phyloP scores from a whole-genome alignment of 495 filamentous ascomycete genomes.

The Daldinia decipiens region DNA sequence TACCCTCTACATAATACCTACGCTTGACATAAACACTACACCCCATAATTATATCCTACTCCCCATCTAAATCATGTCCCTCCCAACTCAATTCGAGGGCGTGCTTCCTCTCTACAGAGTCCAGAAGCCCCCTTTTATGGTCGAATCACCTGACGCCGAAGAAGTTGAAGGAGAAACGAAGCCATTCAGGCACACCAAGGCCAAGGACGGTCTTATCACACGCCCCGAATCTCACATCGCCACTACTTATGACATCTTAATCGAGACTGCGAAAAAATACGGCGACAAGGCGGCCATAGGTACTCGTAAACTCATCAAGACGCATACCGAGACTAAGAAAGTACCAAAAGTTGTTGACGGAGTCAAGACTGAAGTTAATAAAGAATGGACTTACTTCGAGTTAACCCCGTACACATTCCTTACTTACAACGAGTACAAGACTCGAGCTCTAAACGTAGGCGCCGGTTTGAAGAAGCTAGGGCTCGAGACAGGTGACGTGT shows the following conservation, averaged over 20 bases:
- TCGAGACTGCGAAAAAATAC: constrained; percentile 61
- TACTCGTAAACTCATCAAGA: constrained; percentile 65
- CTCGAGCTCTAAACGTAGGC: constrained; percentile 61
- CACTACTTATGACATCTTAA: constrained; percentile 70
- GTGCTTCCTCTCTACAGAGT: constrained; percentile 56
- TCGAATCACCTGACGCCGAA: constrained; percentile 61
- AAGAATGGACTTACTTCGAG: constrained; percentile 76
- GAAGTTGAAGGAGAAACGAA: constrained; percentile 70
- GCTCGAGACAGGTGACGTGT: constrained; percentile 56
- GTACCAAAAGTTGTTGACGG: constrained; percentile 75
- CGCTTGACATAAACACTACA: constrained; percentile 10
- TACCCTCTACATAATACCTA: constrained; percentile 8
- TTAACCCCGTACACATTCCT: constrained; percentile 67
- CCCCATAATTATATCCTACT: background rate
- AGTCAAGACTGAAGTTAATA: constrained; percentile 67
- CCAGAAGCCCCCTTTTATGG: constrained; percentile 63
- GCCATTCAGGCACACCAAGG: constrained; percentile 66
- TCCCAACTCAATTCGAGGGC: constrained; percentile 48
- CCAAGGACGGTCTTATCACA: constrained; percentile 61
- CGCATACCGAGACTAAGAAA: constrained; percentile 71
- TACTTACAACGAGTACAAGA: constrained; percentile 71
- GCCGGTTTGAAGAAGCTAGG: constrained; percentile 68
- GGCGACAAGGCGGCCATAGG: constrained; percentile 68
- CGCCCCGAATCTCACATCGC: constrained; percentile 62
- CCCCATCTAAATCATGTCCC: constrained; percentile 42